Conservation (phyloP, 1,284 basidiomycete species). For the Puccinia polysora region DNA sequence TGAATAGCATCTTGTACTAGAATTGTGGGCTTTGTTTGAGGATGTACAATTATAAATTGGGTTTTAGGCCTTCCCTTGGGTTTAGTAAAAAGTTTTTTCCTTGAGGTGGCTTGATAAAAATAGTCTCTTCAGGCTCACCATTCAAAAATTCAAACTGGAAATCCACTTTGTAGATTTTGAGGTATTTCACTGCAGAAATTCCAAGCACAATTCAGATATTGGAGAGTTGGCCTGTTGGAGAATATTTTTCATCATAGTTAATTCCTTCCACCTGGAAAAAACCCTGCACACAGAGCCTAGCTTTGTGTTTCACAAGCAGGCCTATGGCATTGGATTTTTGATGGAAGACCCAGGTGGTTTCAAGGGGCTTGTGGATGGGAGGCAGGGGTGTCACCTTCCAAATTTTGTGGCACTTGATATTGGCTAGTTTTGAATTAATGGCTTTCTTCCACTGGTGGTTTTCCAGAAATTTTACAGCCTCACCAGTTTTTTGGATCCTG, state of each 20-base stretch:
- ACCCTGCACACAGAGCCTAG: background rate
- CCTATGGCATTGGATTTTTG: constrained; percentile 7
- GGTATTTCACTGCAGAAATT: background rate
- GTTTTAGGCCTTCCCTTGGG: background rate
- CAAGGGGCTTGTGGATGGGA: background rate
- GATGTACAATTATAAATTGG: background rate
- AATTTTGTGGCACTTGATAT: background rate
- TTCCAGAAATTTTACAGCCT: no score
- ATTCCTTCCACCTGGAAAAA: constrained; percentile 13
- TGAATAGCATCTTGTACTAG: background rate
- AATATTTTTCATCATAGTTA: constrained; percentile 6
- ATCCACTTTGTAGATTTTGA: background rate
- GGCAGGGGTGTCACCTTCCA: background rate
- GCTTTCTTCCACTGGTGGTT: background rate
- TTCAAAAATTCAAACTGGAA: background rate
- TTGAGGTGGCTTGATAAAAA: background rate
- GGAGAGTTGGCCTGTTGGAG: background rate
- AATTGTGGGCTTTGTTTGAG: background rate
- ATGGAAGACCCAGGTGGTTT: background rate
- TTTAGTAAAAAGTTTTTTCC: background rate
- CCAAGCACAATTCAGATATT: background rate
- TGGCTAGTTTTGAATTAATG: background rate
- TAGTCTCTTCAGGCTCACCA: background rate
- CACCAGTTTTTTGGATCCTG: no score
- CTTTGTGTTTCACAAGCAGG: background rate